A percentile compares a stretch with the other conserved stretches of the same genome.
Conservation (phyloP, 2,329 filamentous ascomycete species). For the Cercospora brassicicola region DNA sequence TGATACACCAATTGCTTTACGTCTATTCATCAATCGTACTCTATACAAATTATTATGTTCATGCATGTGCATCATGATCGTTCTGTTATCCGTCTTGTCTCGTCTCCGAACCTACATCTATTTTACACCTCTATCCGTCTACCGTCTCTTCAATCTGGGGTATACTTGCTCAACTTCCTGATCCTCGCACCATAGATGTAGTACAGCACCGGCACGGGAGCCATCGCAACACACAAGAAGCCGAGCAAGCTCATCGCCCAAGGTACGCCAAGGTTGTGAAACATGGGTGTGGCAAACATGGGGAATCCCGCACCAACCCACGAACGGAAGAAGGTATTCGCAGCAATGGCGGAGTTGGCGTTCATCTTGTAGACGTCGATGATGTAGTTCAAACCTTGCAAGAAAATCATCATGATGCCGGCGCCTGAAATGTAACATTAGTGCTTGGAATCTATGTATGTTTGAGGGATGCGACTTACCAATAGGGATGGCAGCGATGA, state of each 20-base stretch:
- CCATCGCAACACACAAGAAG: constrained; percentile 34
- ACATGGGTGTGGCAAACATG: constrained; percentile 40
- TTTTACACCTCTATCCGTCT: not conserved
- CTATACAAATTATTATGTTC: too few relatives aligned
- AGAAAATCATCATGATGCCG: constrained; percentile 43
- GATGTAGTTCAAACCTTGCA: constrained; percentile 39
- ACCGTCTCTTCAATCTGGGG: constrained; percentile 13
- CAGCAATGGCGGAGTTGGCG: constrained; percentile 41
- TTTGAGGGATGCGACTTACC: constrained; percentile 26
- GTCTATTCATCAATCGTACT: not conserved
- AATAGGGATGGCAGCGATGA: constrained; percentile 43
- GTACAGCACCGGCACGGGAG: constrained; percentile 34
- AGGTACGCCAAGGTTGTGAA: constrained; percentile 36
- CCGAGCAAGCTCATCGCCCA: constrained; percentile 39
- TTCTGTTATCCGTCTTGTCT: not conserved
- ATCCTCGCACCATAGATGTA: constrained; percentile 33
- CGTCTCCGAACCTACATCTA: not conserved
- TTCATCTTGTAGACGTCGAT: constrained; percentile 52
- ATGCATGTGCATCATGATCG: not conserved
- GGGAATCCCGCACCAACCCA: constrained; percentile 40
- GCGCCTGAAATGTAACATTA: not conserved
- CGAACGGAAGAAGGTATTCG: constrained; percentile 36
- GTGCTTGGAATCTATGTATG: not conserved
- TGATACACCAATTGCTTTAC: not conserved
- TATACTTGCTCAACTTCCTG: constrained; percentile 24